Conservation (phyloP, 495 filamentous ascomycete species). For the Neurospora sp. region DNA sequence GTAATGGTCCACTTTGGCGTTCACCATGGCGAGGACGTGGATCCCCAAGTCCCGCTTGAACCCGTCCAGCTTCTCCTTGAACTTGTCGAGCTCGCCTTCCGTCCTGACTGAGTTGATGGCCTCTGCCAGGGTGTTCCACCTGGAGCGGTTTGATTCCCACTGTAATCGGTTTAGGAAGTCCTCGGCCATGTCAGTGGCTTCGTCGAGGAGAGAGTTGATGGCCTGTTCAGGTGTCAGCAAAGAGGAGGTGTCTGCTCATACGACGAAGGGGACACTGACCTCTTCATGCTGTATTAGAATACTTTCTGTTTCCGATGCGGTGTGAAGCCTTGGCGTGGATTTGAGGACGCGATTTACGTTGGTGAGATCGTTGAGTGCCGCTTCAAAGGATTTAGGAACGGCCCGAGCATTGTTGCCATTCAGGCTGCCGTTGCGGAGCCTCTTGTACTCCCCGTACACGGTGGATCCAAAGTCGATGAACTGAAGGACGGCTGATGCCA, state of each 20-base stretch:
- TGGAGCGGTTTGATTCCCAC: neutral
- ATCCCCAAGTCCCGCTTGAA: neutral
- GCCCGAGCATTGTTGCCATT: neutral
- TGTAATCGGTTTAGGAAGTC: neutral
- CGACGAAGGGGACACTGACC: neutral
- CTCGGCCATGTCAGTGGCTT: neutral
- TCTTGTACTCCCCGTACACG: neutral
- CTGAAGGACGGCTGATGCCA: conserved; percentile 9
- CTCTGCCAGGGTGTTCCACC: neutral
- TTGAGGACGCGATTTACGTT: neutral
- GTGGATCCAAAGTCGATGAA: conserved; percentile 7
- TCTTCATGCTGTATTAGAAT: neutral
- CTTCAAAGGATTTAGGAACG: neutral
- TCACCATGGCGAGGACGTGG: neutral
- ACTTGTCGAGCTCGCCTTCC: neutral
- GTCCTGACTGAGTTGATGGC: neutral
- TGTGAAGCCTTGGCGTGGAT: neutral
- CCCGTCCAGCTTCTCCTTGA: neutral
- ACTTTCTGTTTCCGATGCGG: neutral
- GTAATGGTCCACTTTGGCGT: neutral
- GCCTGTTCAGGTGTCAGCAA: neutral
- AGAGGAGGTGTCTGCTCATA: neutral
- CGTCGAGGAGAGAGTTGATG: neutral
- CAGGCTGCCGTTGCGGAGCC: neutral
- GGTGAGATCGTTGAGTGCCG: neutral